phyloP scores from a whole-genome alignment of 2,329 filamentous ascomycete species.

The Tolypocladium inflatum region DNA sequence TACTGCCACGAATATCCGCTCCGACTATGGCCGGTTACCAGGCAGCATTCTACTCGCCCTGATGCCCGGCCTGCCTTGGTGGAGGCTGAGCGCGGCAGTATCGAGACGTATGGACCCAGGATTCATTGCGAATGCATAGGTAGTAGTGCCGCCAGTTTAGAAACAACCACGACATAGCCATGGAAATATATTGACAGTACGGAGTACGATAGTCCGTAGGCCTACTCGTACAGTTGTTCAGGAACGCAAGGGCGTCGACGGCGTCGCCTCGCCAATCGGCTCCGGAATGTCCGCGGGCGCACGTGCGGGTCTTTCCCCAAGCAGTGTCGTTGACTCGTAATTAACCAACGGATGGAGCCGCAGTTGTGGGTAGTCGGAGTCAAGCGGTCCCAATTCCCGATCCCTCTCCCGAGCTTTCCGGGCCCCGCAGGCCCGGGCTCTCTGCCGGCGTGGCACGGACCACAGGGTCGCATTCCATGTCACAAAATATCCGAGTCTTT shows the following conservation, averaged over 20 bases:
- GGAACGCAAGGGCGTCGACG: not conserved
- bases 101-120: too few species aligned
- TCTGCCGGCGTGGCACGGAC: not conserved
- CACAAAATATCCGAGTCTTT: not conserved
- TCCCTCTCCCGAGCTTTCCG: not conserved
- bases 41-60: not conserved
- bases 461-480: not conserved
- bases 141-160: not conserved
- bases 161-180: not conserved
- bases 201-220: too few species aligned
- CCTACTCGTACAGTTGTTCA: too few species aligned
- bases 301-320: not conserved
- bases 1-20: not conserved
- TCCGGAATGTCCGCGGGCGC: not conserved
- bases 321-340: not conserved
- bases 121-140: not conserved
- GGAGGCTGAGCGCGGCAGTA: too few species aligned
- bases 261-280: not conserved
- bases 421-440: not conserved
- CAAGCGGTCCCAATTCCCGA: not conserved
- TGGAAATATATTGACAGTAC: not conserved
- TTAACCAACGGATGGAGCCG: not conserved
- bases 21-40: not conserved
- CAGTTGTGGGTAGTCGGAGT: not conserved
- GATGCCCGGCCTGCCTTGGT: too few species aligned